Evolutionary conservation across 768 basidiomycete species (phyloP).

Genomic region (Tricholoma terreum): DNA sequence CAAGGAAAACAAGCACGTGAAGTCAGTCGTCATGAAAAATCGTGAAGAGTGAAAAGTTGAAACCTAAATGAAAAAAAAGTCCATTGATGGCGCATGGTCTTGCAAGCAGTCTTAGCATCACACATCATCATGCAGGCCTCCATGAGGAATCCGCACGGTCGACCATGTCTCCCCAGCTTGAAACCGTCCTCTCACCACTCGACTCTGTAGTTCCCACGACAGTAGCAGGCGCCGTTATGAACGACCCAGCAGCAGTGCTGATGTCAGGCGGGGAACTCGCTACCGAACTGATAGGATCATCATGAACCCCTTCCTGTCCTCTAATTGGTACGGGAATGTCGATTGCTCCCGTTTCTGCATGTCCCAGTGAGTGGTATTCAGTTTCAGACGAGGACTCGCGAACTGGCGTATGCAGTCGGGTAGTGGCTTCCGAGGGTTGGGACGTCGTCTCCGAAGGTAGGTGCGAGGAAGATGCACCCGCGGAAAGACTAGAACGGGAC

Average conservation of each 20-base stretch:
- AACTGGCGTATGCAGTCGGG: not conserved
- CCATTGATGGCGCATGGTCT: conserved; percentile 3
- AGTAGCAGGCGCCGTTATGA: conserved; percentile 64
- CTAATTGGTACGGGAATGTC: conserved; percentile 9
- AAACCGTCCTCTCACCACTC: conserved; percentile 39
- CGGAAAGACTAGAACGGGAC: not conserved
- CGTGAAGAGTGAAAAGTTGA: conserved; percentile 1
- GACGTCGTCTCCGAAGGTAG: conserved; percentile 16
- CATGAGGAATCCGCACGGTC: conserved; percentile 36
- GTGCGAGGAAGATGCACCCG: not conserved
- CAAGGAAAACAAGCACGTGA: not conserved
- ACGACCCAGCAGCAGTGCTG: conserved; percentile 67
- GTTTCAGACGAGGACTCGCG: conserved; percentile 1
- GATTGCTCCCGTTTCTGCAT: conserved; percentile 4
- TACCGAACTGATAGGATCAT: conserved; percentile 14
- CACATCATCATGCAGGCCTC: conserved; percentile 35
- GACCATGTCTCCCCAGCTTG: conserved; percentile 48
- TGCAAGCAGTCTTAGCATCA: conserved; percentile 12
- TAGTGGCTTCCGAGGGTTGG: not conserved
- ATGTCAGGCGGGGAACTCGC: conserved; percentile 53
- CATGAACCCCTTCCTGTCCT: conserved; percentile 8
- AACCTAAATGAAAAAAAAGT: conserved; percentile 11
- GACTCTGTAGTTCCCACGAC: conserved; percentile 55
- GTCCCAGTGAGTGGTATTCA: not conserved
- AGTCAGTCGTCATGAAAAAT: not conserved